These are phyloP conservation scores for Drechslera avenae DNA, from an alignment of 2,329 filamentous ascomycete genomes.

Conservation along the genomic window DNA sequence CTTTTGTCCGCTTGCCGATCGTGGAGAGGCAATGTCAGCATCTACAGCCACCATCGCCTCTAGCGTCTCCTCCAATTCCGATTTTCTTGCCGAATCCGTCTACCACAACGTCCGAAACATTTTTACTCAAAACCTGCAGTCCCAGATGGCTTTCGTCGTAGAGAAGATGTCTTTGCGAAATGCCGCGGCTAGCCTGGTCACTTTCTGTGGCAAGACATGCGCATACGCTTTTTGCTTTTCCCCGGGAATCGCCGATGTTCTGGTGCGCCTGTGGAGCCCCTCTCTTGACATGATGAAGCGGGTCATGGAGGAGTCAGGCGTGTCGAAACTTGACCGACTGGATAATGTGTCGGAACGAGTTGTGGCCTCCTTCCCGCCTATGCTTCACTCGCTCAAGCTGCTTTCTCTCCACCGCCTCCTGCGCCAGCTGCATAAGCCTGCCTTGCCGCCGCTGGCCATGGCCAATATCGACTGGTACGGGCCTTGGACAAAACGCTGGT, in stretches of 20 bases:
- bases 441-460: constrained; percentile 69
- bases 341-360: constrained; percentile 64
- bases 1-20: constrained; percentile 66
- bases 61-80: constrained; percentile 61
- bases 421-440: constrained; percentile 66
- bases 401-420: constrained; percentile 65
- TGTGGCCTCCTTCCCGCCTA: constrained; percentile 70
- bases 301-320: constrained; percentile 70
- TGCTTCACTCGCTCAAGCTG: constrained; percentile 66
- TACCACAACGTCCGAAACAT: constrained; percentile 88
- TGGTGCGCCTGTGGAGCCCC: constrained; percentile 80
- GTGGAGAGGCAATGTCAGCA: constrained; percentile 53
- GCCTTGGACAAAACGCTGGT: constrained; percentile 84
- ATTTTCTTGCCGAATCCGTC: constrained; percentile 75
- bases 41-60: constrained; percentile 61
- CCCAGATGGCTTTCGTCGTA: constrained; percentile 85
- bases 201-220: constrained; percentile 87
- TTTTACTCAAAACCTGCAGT: constrained; percentile 79
- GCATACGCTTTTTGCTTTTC: constrained; percentile 95
- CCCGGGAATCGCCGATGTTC: constrained; percentile 80
- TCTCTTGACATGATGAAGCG: constrained; percentile 72
- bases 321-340: constrained; percentile 60
- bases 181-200: constrained; percentile 68
- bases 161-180: constrained; percentile 85
- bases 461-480: constrained; percentile 82